These are phyloP conservation scores for Fonsecaea monophora DNA, from an alignment of 2,329 filamentous ascomycete genomes.

Conservation along the genomic window DNA sequence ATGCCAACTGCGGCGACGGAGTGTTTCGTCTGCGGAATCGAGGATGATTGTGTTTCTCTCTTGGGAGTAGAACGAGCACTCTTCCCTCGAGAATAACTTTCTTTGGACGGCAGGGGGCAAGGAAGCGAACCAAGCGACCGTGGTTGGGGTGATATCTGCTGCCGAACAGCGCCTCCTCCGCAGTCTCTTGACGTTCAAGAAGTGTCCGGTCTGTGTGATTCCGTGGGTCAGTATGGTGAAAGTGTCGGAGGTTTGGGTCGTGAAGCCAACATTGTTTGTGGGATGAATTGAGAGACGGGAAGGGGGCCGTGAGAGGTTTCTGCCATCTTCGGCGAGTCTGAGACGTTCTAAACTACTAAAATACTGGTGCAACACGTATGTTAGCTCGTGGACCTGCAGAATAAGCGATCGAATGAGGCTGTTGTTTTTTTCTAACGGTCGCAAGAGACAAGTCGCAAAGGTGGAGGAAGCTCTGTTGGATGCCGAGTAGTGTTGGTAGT, in stretches of 20 bases:
- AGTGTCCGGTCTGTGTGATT: conserved; percentile 19
- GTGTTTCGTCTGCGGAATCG: conserved; percentile 65
- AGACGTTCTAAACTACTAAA: conserved; percentile 46
- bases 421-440: conserved; percentile 23
- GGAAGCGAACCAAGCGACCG: conserved; percentile 69
- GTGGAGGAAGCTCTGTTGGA: conserved; percentile 16
- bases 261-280: conserved; percentile 18
- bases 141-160: conserved; percentile 26
- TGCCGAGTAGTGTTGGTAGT: not conserved
- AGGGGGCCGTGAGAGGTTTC: conserved; percentile 28
- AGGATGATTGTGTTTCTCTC: conserved; percentile 61
- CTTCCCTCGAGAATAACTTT: conserved; percentile 73
- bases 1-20: conserved; percentile 49
- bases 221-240: conserved; percentile 19
- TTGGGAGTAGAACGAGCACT: conserved; percentile 68
- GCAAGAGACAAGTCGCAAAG: conserved; percentile 21
- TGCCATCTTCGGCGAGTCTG: conserved; percentile 43
- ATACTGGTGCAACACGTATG: conserved; percentile 42
- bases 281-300: conserved; percentile 29
- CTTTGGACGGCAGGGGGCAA: conserved; percentile 76
- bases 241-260: conserved; percentile 21
- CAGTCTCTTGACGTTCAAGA: conserved; percentile 22
- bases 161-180: conserved; percentile 28
- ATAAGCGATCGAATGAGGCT: conserved; percentile 34
- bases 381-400: conserved; percentile 37